Base-by-base conservation (phyloP, 2,329 filamentous ascomycete genomes). In the Colletotrichum brevisporum region DNA sequence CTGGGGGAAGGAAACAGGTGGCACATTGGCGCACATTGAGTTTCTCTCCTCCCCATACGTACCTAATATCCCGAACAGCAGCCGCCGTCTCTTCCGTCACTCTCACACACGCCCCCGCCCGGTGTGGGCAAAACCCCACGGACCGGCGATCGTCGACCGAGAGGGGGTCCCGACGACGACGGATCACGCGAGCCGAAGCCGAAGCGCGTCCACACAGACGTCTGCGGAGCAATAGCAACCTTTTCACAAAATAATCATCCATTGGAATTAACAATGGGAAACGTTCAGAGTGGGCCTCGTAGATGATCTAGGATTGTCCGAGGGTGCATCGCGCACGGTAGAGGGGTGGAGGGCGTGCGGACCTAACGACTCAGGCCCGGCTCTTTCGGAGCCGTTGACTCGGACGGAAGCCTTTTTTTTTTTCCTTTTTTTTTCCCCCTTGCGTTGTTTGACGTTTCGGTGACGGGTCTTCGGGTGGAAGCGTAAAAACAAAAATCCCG, bases 71-170 rank as follows among this genome's bases (percentile, higher is more conserved):
- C n/a, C 51, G 51, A 27, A 39, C 16, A 27, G 26, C n/a, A 10
- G 27, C 27, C 51, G 26, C 31, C 31, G 31, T 36, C 31, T 10
- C 31, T 36, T 36, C 31, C 10, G 10, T 10, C n/a, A n/a, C 10
- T 10, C 10, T 36, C 31, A 36, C 31, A 36, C 31, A 36, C 31
- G 21, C 9, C 31, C 31, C 8, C 31, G 31, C 31, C 8, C 31
- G 31, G 27, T 31, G 45, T 47, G 45, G 18, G 15, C 45, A 18
- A 24, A 16, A 6, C 27, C 56, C 26, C 64, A 67, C 59, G 59
- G 64, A 52, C 63, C 59, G 63, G 56, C 56, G 64, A 63, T 67
- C 56, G 64, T 50, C 63, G 50, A 58, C 41, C 26, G 41, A 39
- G 18, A 36, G 12, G 59, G 24, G 50, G 58, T 41, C 59, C 50